phyloP scores from a whole-genome alignment of 768 basidiomycete genomes.

The Auricularia heimuer region DNA sequence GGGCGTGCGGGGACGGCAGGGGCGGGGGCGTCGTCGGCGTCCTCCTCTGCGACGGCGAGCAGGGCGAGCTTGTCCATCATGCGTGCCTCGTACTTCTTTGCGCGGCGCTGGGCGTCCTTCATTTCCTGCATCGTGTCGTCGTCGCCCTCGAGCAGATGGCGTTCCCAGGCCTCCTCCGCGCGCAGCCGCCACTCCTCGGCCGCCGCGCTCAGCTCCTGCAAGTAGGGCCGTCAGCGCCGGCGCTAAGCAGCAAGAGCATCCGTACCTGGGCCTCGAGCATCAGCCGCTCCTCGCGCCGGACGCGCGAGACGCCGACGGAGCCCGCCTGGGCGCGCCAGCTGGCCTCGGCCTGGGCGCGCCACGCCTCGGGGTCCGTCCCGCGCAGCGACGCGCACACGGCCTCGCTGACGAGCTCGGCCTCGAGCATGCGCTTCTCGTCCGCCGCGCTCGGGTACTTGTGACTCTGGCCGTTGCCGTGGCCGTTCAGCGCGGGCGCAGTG shows the following conservation, averaged over 20 bases:
- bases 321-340: background rate
- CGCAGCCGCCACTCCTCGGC: conserved; percentile 1
- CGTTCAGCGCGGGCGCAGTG: background rate
- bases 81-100: background rate
- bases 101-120: background rate
- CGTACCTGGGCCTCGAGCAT: conserved; percentile 1
- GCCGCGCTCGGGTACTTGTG: background rate
- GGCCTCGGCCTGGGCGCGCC: background rate
- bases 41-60: background rate
- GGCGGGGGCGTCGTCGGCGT: background rate
- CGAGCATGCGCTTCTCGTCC: background rate
- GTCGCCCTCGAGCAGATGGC: conserved; percentile 1
- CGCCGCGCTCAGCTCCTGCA: background rate
- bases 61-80: conserved; percentile 3
- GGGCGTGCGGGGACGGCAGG: background rate
- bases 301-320: background rate
- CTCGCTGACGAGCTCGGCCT: background rate
- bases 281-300: background rate
- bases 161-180: background rate
- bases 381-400: background rate
- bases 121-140: background rate
- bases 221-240: background rate
- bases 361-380: background rate
- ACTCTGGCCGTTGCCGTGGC: background rate
- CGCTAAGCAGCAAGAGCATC: background rate